Evolutionary conservation across 768 basidiomycete species (phyloP), one percentile per base, ranked within the genome.

Genomic region (Paxillus involutus): DNA sequence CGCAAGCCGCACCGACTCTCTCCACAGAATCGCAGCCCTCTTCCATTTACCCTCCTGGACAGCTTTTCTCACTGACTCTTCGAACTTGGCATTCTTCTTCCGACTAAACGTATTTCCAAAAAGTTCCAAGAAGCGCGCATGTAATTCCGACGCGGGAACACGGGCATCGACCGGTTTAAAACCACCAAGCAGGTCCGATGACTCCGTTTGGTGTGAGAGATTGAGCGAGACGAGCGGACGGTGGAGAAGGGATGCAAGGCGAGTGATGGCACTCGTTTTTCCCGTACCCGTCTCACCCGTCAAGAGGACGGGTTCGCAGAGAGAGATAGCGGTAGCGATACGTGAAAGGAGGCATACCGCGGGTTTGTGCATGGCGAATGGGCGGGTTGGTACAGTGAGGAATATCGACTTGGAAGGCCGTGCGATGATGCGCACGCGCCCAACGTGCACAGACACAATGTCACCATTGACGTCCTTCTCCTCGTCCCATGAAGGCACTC

Each of bases 261-360:
- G 85, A 3, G 94, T 90, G 14, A 99, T 83, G 17, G 85, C 81
- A 49, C 94, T 95, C 0, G 97, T 99, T 72, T 99, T 99, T 13
- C 97, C 97, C 1, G 97, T 99, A n/a, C 97, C 97, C 2, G 97
- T 99, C 75, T 99, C 97, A 44, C 97, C 97, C 0, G 94, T 94
- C 24, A 99, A 80, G 8, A 99, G 80, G 5, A 95, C 77, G 5
- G 97, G 94, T 65, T 99, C 97, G 13, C 72, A 72, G 44, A 88
- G 75, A 0, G 85, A 77, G 44, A 94, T 76, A 0, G 88, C 82
- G 19, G 83, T 85, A 3, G 85, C 83, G 36, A 98, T 86, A 14
- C 91, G 83, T 19, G 91, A 89, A 33, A 98, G 79, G 3, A 98
- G 77, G 30, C 81, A 71, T 1, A 89, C 71, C 0, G 94, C 94